Percentiles rank a stretch among this genome's conserved stretches.
These are phyloP conservation scores for Metschnikowia proteae DNA, from an alignment of 805 yeast species.

Conservation along the genomic window DNA sequence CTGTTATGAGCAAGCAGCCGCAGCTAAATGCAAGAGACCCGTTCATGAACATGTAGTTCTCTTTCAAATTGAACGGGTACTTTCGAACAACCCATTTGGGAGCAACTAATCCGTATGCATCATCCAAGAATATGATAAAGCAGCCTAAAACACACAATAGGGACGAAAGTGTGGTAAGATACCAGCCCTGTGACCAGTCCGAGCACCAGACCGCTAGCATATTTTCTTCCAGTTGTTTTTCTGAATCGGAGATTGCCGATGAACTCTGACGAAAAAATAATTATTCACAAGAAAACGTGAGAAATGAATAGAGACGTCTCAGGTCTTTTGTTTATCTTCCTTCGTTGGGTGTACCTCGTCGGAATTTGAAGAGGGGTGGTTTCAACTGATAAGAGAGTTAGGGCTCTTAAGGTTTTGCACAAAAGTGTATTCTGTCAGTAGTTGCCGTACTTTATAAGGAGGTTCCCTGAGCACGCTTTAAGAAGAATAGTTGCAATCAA, in stretches of 20 bases:
- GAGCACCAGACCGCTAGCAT: not conserved
- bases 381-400: not conserved
- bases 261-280: not conserved
- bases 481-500: not conserved
- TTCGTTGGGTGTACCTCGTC: not conserved
- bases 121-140: constrained; percentile 58
- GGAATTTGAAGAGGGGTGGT: not conserved
- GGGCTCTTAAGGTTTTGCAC: not conserved
- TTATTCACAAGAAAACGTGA: too few species aligned
- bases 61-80: constrained; percentile 50
- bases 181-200: constrained; percentile 52
- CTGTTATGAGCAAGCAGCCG: constrained; percentile 79
- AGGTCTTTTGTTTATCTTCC: too few species aligned
- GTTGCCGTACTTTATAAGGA: not conserved
- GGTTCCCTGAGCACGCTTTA: too few species aligned
- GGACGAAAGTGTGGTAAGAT: constrained; percentile 61
- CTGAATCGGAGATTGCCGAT: not conserved
- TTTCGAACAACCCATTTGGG: constrained; percentile 39
- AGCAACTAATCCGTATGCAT: constrained; percentile 40
- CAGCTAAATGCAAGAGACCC: constrained; percentile 73
- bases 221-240: not conserved
- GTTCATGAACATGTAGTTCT: constrained; percentile 62
- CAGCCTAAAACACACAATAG: constrained; percentile 71
- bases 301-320: too few species aligned
- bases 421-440: not conserved